Conservation (phyloP, 352 stramenopile genomes). For the Phytophthora macrochlamydospora region DNA sequence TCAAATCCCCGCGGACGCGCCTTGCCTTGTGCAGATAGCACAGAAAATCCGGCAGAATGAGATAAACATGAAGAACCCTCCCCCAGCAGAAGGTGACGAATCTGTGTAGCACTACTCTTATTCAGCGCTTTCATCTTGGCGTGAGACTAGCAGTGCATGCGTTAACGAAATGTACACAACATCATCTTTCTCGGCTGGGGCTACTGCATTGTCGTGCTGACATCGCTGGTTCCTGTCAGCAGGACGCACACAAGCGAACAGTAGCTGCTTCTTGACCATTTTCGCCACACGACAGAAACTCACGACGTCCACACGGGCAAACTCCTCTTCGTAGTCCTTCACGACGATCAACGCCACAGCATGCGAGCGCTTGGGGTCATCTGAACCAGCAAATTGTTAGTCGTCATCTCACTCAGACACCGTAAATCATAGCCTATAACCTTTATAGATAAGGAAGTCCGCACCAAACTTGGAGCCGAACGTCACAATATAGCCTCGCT, state of each 20-base stretch:
- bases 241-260: conserved; percentile 50
- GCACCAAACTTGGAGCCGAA: conserved; percentile 85
- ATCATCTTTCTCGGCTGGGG: not conserved
- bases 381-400: conserved; percentile 13
- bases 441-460: conserved; percentile 81
- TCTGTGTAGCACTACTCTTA: conserved; percentile 9
- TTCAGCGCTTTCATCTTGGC: conserved; percentile 33
- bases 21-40: conserved; percentile 67
- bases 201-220: not conserved
- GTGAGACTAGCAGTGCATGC: conserved; percentile 57
- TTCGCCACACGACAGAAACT: conserved; percentile 71
- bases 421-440: conserved; percentile 23
- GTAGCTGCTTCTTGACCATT: conserved; percentile 76
- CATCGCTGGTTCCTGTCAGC: not conserved
- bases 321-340: conserved; percentile 44
- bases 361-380: conserved; percentile 46
- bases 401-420: not conserved
- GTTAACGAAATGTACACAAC: conserved; percentile 69
- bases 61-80: conserved; percentile 49
- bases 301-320: conserved; percentile 56
- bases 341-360: conserved; percentile 61
- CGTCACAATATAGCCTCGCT: conserved; percentile 65
- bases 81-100: conserved; percentile 9
- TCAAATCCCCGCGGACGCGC: conserved; percentile 61
- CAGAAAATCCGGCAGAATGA: conserved; percentile 81